Percentiles rank a stretch among this genome's conserved stretches.
phyloP scores from a whole-genome alignment of 176 grass and related monocot species.

The Oryza officinalis region DNA sequence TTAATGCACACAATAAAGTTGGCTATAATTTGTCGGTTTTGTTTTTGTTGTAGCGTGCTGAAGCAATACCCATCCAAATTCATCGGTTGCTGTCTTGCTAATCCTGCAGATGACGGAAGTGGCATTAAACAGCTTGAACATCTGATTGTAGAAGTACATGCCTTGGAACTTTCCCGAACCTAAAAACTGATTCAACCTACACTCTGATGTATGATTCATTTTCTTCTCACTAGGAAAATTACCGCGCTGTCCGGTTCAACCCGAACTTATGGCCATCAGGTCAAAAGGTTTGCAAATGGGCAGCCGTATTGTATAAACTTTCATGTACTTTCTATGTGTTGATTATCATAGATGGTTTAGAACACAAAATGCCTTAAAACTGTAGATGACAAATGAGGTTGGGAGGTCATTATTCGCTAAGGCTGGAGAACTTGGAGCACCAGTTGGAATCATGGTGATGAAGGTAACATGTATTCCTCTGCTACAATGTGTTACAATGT shows the following conservation, averaged over 20 bases:
- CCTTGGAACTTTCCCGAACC: slow-evolving; percentile 13
- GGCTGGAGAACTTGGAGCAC: slow-evolving; percentile 83
- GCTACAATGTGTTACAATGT: slow-evolving; percentile 8
- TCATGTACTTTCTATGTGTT: neutral
- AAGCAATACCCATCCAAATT: slow-evolving; percentile 90
- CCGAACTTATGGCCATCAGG: slow-evolving; percentile 80
- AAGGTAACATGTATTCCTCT: slow-evolving; percentile 55
- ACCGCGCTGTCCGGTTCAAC: slow-evolving; percentile 84
- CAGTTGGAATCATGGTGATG: slow-evolving; percentile 77
- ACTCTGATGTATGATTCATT: slow-evolving; percentile 8
- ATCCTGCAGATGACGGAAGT: slow-evolving; percentile 79
- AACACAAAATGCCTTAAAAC: slow-evolving; percentile 9
- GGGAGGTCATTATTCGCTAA: slow-evolving; percentile 83
- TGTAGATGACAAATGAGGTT: slow-evolving; percentile 82
- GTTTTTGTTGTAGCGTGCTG: slow-evolving; percentile 58
- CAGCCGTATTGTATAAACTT: neutral
- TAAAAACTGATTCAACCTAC: neutral
- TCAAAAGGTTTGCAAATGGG: slow-evolving; percentile 74
- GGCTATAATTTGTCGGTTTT: neutral
- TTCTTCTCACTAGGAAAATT: slow-evolving; percentile 61
- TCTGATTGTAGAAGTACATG: slow-evolving; percentile 65
- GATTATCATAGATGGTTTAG: slow-evolving; percentile 28
- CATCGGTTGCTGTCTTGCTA: slow-evolving; percentile 81
- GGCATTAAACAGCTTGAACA: slow-evolving; percentile 79
- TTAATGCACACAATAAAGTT: neutral